phyloP scores from a whole-genome alignment of 495 filamentous ascomycete species.

The Hypoxylon trugodes region DNA sequence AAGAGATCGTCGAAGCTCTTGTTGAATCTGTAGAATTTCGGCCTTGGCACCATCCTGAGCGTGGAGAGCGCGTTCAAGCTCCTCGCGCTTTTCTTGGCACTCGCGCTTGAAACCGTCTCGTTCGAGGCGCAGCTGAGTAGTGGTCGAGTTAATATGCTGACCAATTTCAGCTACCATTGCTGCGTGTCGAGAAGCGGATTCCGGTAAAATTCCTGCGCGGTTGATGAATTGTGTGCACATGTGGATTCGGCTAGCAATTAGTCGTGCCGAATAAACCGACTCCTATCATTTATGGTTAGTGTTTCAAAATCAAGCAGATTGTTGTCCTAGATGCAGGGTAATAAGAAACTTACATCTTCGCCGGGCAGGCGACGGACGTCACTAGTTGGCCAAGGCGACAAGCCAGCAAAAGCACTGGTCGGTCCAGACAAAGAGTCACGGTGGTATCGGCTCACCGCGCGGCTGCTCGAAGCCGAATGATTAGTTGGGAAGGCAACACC shows the following conservation, averaged over 20 bases:
- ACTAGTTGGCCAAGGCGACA: background rate
- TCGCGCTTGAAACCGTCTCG: background rate
- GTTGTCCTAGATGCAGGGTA: background rate
- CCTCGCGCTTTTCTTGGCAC: background rate
- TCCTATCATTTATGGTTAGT: constrained; percentile 10
- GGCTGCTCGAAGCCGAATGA: too few relatives aligned
- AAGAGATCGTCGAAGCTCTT: background rate
- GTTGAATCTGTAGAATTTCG: background rate
- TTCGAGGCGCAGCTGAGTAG: constrained; percentile 2
- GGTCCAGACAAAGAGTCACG: constrained; percentile 16
- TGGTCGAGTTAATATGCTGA: background rate
- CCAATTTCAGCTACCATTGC: constrained; percentile 8
- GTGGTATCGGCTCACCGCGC: too few relatives aligned
- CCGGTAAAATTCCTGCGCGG: background rate
- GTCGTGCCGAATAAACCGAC: background rate
- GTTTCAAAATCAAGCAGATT: background rate
- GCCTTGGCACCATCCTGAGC: background rate
- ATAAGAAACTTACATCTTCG: constrained; percentile 19
- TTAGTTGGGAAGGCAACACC: background rate
- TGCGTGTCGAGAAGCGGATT: background rate
- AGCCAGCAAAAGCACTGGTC: background rate
- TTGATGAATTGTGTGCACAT: background rate
- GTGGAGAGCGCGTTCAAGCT: too few relatives aligned
- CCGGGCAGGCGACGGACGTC: background rate
- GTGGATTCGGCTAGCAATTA: background rate